A percentile compares a stretch with the other conserved stretches of the same genome.
phyloP scores from a whole-genome alignment of 2,329 filamentous ascomycete species.

The Stemphylium lycopersici region DNA sequence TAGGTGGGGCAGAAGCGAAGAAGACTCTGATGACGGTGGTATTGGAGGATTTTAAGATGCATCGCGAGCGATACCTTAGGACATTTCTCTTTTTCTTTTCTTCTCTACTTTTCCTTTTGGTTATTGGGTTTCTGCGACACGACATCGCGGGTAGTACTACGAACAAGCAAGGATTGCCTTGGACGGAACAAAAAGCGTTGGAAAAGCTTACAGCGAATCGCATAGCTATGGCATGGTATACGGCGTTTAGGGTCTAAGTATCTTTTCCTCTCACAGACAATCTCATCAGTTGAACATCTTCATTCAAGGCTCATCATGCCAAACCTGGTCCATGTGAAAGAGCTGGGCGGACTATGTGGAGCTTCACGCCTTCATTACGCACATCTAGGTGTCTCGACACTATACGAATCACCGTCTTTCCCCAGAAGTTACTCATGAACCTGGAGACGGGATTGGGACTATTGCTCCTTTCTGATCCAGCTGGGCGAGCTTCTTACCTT shows the following conservation, averaged over 20 bases:
- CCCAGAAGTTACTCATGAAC: no score
- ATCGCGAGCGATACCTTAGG: neutral
- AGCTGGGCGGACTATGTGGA: no score
- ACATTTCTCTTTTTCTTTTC: neutral
- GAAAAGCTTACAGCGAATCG: neutral
- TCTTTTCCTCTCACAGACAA: neutral
- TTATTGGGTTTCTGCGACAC: no score
- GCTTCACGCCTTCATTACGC: no score
- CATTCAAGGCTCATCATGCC: neutral
- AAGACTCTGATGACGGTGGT: constrained; percentile 7
- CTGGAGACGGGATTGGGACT: no score
- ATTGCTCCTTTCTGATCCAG: no score
- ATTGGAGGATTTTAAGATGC: constrained; percentile 7
- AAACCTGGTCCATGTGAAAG: no score
- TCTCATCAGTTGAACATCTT: neutral
- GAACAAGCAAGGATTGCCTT: no score
- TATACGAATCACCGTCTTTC: no score
- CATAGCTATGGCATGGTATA: neutral
- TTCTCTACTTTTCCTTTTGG: neutral
- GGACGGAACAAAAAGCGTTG: neutral
- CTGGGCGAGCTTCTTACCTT: no score
- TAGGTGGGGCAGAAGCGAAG: constrained; percentile 2
- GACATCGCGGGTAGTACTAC: no score
- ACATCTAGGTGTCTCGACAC: no score
- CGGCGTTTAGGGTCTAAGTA: neutral